Conservation (phyloP, 2,329 filamentous ascomycete genomes). For the Blumeria graminis region DNA sequence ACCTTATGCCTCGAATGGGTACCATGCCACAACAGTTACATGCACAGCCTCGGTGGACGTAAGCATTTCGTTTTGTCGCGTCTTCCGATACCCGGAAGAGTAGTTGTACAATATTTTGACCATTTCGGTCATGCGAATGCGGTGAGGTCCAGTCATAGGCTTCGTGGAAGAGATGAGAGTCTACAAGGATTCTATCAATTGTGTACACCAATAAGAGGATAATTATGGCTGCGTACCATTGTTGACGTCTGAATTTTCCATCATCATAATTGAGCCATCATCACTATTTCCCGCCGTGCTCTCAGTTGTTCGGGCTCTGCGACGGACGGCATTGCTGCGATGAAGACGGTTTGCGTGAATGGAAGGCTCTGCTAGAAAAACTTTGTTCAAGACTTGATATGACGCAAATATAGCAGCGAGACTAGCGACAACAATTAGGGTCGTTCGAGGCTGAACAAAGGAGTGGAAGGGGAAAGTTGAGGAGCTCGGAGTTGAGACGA, state of each 20-base stretch:
- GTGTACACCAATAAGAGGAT: too few relatives aligned
- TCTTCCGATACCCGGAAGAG: constrained; percentile 88
- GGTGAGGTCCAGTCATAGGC: constrained; percentile 9
- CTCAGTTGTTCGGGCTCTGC: constrained; percentile 16
- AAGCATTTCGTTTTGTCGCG: constrained; percentile 66
- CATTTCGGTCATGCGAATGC: constrained; percentile 22
- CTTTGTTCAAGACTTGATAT: constrained; percentile 30
- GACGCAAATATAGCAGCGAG: constrained; percentile 30
- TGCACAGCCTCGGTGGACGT: constrained; percentile 74
- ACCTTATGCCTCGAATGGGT: constrained; percentile 78
- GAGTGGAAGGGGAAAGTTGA: constrained; percentile 22
- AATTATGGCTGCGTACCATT: constrained; percentile 12
- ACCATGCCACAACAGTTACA: constrained; percentile 76
- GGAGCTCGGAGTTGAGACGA: constrained; percentile 19
- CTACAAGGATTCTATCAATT: too few relatives aligned
- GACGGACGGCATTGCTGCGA: constrained; percentile 43
- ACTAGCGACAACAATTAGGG: constrained; percentile 30
- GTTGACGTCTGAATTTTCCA: constrained; percentile 12
- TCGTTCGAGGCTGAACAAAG: constrained; percentile 28
- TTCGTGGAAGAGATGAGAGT: constrained; percentile 5
- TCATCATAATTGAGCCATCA: constrained; percentile 4
- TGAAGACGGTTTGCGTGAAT: constrained; percentile 21
- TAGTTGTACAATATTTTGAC: constrained; percentile 62
- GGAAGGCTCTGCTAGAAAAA: constrained; percentile 12
- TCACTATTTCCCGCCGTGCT: constrained; percentile 1